Base-by-base conservation (phyloP, 1,284 basidiomycete species). In the Porogramme epimiltina region DNA sequence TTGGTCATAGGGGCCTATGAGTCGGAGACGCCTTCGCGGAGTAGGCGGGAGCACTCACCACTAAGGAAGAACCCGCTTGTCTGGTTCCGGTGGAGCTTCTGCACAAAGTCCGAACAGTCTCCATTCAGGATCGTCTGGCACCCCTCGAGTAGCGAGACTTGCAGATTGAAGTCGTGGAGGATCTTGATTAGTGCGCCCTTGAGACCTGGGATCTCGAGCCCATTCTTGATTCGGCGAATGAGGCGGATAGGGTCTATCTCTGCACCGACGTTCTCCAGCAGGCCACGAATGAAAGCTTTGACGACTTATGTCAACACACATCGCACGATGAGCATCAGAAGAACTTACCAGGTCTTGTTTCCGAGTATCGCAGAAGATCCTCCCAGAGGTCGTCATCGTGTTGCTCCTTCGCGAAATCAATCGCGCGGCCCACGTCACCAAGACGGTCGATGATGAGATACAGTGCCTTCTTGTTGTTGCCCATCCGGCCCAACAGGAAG, bases 361-460 rank as follows among this genome's bases (percentile, higher is more conserved):
- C 96, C 0, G 96, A 96, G 66, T 99, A 98, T 54, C 81, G 84
- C 19, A 99, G 75, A 11, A 99, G 79, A 67, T 98, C 95, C 65
- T 98, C 96, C 97, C 97, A 99, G 0, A 99, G 82, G 68, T 99
- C 97, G 58, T 95, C 88, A 62, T 99, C 97, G 52, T 89, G 90
- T 69, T 98, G 96, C 68, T 98, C 95, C 66, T 96, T 96, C 0
- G 95, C 96, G 66, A 99, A 99, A 55, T 98, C 95, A 62, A 99
- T 98, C 0, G 96, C 95, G 49, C 93, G 77, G 59, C 93, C 82
- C 2, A 99, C 97, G 66, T 99, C 95, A 0, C 90, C 93, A 2
- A 99, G 77, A 13, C 95, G 81, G 67, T 98, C 95, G 56, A 99
- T 98, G 62, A 99, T 98, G 24, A 99, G 80, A 52, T 88, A 91